Evolutionary conservation across 2,329 filamentous ascomycete species (phyloP).

Genomic region (Cercospora zeae-maydis): DNA sequence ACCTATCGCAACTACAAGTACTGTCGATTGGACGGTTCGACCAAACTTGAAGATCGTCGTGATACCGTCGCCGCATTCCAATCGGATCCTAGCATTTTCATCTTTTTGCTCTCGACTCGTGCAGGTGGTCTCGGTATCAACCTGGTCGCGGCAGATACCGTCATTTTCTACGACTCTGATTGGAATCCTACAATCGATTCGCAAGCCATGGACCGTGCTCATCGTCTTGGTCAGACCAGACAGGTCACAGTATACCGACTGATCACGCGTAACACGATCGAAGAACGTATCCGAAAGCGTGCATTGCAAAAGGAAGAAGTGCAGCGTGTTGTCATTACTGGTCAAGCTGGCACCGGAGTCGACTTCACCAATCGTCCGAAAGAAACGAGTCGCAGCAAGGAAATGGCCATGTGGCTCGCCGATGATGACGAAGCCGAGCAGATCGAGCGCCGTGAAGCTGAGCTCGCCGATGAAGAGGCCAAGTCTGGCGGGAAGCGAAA

Average conservation of each 20-base stretch:
- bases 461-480: conserved; percentile 66
- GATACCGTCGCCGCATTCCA: conserved; percentile 98
- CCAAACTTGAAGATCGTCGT: conserved; percentile 92
- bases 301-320: conserved; percentile 98
- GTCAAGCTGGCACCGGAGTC: conserved; percentile 65
- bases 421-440: conserved; percentile 94
- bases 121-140: conserved; percentile 98
- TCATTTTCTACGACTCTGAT: conserved; percentile 99
- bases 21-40: conserved; percentile 91
- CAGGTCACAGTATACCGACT: conserved; percentile 97
- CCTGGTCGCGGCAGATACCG: conserved; percentile 89
- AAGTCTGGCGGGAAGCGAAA: conserved; percentile 53
- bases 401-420: conserved; percentile 97
- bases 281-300: conserved; percentile 95
- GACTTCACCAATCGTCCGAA: conserved; percentile 87
- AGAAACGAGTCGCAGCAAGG: conserved; percentile 94
- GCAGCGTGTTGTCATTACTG: conserved; percentile 92
- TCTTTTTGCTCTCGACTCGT: conserved; percentile 92
- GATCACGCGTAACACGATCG: conserved; percentile 93
- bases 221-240: conserved; percentile 91
- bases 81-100: conserved; percentile 87
- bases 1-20: conserved; percentile 99
- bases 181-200: conserved; percentile 99
- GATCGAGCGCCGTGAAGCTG: conserved; percentile 88
- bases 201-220: conserved; percentile 97